Base-by-base conservation (phyloP, 2,329 filamentous ascomycete species). In the Ophiostoma perfectum region DNA sequence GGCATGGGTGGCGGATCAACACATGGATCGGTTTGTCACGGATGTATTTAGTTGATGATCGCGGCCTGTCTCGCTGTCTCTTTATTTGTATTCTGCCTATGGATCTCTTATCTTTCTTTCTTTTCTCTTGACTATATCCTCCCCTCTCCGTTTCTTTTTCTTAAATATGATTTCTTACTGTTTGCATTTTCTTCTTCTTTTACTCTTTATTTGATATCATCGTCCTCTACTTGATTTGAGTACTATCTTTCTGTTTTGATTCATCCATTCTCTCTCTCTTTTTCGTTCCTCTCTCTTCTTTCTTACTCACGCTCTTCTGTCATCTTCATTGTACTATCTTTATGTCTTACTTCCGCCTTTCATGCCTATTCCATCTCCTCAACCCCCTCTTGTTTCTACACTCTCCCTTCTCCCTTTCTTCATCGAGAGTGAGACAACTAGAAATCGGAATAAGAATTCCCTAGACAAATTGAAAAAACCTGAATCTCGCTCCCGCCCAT, bases 41-140 rank as follows among this genome's bases (percentile, higher is more conserved):
- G 86, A 88, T 77, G 85, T 88, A 14, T 88, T 88, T 78, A 83
- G 85, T 71, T 85, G 77, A 45, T 45, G 9, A 8, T 45, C 6
- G 42, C 12, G 8, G 42, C 12, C 42, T 8, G 2, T 45, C 9
- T 49, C 27, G 58, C 3, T 66, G 14, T 58, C 38, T 7, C 12
- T 18, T 44, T 27, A 3, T 14, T 9, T 18, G 6, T 18, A 7
- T 38, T 18, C 8, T 18, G 8, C n/a, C 8, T 2, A 7, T 60
- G 27, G 27, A 12, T 45, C 42, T 27, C 16, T 63, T 27, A 63
- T 38, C 11, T 63, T n/a, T 44, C 7, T n/a, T 41, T 39, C 11
- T 64, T 4, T 64, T 64, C 2, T 44, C 38, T 52, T 14, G 12
- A 14, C 44, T 27, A 27, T 27, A 27, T 27, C 27, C 27, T 27